These are phyloP conservation scores for Geosiphon pyriformis DNA, from an alignment of 192 early-diverging fungal genomes.

Conservation along the genomic window DNA sequence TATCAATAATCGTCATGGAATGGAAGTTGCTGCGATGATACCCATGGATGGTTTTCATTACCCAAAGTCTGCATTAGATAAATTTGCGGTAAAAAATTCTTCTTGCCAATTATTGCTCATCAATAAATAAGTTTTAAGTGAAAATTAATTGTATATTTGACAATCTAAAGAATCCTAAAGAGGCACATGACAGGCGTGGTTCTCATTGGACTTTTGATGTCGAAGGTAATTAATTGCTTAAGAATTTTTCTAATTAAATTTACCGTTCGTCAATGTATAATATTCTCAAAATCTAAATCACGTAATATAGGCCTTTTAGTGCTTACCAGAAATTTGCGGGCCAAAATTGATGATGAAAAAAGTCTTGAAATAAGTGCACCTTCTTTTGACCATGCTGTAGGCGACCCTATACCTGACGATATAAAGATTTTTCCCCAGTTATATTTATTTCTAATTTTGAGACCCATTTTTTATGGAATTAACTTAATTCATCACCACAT, in stretches of 20 bases:
- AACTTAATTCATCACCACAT: background rate
- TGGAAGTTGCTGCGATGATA: conserved; percentile 28
- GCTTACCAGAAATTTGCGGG: conserved; percentile 20
- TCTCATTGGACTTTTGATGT: conserved; percentile 53
- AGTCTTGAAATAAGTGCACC: conserved; percentile 30
- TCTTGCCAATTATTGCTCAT: background rate
- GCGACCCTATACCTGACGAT: conserved; percentile 42
- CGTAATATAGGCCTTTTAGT: conserved; percentile 15
- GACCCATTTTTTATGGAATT: too few relatives aligned
- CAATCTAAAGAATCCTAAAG: conserved; percentile 30
- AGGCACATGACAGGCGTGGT: conserved; percentile 43
- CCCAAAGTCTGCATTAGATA: conserved; percentile 30
- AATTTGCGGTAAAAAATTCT: conserved; percentile 22
- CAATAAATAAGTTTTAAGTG: background rate
- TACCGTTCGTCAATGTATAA: background rate
- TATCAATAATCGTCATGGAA: conserved; percentile 16
- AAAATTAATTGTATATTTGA: background rate
- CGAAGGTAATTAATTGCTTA: conserved; percentile 13
- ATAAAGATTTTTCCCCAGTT: conserved; percentile 34
- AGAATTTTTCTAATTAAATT: background rate
- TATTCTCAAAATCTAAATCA: background rate
- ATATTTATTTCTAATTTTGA: background rate
- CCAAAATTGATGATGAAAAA: conserved; percentile 9
- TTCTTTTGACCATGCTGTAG: conserved; percentile 43
- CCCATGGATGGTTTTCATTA: conserved; percentile 57